These are phyloP conservation scores for Furcasterigmium furcatum DNA, from an alignment of 2,329 filamentous ascomycete species.

Conservation along the genomic window DNA sequence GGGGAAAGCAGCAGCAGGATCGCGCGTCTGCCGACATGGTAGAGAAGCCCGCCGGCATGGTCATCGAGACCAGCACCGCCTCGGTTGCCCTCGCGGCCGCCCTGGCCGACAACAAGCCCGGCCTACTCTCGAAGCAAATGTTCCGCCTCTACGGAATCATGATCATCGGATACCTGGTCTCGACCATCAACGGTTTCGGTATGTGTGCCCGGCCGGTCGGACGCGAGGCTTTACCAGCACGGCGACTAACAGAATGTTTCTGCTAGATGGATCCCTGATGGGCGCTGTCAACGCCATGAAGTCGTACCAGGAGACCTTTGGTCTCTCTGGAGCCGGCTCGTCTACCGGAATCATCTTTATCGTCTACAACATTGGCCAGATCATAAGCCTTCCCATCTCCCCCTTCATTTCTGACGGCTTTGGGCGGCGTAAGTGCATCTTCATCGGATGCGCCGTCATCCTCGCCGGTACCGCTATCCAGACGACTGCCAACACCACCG, in stretches of 20 bases:
- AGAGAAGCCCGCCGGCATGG: conserved; percentile 18
- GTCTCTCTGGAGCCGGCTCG: conserved; percentile 36
- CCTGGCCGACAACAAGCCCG: conserved; percentile 28
- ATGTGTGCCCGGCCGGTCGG: neutral
- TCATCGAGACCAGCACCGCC: conserved; percentile 29
- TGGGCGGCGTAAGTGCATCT: conserved; percentile 48
- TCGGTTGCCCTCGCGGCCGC: conserved; percentile 31
- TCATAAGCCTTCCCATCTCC: conserved; percentile 45
- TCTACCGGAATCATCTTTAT: conserved; percentile 40
- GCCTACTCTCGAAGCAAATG: conserved; percentile 27
- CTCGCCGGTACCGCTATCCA: conserved; percentile 45
- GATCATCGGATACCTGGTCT: conserved; percentile 19
- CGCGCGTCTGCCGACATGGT: neutral
- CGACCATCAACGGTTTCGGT: conserved; percentile 25
- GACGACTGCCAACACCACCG: conserved; percentile 31
- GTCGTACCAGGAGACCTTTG: conserved; percentile 41
- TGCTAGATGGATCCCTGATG: conserved; percentile 36
- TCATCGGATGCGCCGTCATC: conserved; percentile 43
- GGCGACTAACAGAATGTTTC: neutral
- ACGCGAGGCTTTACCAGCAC: neutral
- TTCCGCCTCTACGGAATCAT: conserved; percentile 23
- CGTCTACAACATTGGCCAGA: conserved; percentile 44
- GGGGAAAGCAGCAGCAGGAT: neutral
- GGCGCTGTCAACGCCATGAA: conserved; percentile 41
- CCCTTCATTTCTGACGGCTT: conserved; percentile 43